Percentiles rank a stretch among this genome's conserved stretches.
Conservation (phyloP, 306 rosid species). For the Astragalus membranaceus region DNA sequence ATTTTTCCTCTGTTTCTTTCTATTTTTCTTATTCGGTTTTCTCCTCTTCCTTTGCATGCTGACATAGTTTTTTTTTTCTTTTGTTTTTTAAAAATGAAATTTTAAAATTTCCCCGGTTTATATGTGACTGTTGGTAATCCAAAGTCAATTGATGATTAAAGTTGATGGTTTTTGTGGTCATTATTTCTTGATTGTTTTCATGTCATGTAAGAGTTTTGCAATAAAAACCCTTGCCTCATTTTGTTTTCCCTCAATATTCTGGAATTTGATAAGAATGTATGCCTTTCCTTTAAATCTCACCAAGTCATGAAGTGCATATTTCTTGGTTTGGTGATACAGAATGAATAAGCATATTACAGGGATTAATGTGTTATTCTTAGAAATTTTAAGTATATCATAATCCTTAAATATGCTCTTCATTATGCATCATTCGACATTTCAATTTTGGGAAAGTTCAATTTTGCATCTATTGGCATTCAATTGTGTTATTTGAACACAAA, state of each 20-base stretch:
- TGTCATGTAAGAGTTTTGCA: not conserved
- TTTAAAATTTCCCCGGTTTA: not conserved
- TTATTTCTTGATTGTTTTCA: not conserved
- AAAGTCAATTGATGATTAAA: not conserved
- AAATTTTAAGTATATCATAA: not conserved
- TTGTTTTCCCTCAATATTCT: not conserved
- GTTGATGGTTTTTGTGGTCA: not conserved
- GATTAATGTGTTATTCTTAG: not conserved
- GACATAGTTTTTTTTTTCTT: not conserved
- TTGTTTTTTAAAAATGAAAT: not conserved
- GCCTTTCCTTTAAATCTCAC: not conserved
- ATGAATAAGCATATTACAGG: not conserved
- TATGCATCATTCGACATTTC: not conserved
- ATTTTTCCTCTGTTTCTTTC: constrained; percentile 14
- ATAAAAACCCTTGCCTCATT: not conserved
- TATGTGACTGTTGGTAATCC: not conserved
- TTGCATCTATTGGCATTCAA: not conserved
- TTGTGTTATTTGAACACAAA: too few relatives aligned
- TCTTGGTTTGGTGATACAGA: not conserved
- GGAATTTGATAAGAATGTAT: not conserved
- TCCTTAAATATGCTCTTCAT: not conserved
- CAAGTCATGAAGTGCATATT: not conserved
- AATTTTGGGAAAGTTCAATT: not conserved
- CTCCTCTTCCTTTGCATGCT: not conserved
- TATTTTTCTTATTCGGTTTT: not conserved